Evolutionary conservation across 257 asterid species (phyloP), one percentile per base, ranked within the genome.

Genomic region (Pogostemon cablin): DNA sequence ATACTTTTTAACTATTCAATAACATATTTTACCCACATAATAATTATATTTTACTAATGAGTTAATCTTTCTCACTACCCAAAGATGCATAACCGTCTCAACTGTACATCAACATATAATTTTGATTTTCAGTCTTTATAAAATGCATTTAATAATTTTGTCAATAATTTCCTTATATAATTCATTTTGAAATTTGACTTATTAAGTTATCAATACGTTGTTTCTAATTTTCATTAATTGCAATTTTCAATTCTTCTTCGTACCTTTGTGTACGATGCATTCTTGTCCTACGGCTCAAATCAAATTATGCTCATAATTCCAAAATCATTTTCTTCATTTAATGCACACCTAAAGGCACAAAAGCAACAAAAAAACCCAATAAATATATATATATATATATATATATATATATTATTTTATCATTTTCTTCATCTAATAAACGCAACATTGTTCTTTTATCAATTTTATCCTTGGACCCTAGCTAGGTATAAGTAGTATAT

Each of bases 111-210:
- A 25, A 3, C 12, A 35, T 8, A 3, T 17, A 11, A 5, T 39
- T 62, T 72, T 17, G n/a, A 42, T 54, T 69, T 9, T 55, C 62
- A 50, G 39, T 44, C 73, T 9, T 54, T 40, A 68, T 68, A 41
- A 42, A 41, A 44, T 8, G 35, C 68, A 71, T 48, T 60, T 47
- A 50, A 56, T 56, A 25, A 8, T 25, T 61, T 20, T 10, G 25
- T 41, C 64, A 62, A 55, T 73, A 43, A 65, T 55, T 48, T 63
- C 43, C 43, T 3, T 34, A 4, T 7, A 72, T 17, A 55, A 72
- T 12, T 72, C 12, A n/a, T 11, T 48, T 7, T 15, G 17, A 54
- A 54, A 55, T 7, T 55, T 72, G 35, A 38, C 4, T 72, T 53
- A 53, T 63, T 41, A 38, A 9, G 2, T 12, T 11, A 9, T 37